Percentiles rank a stretch among this genome's conserved stretches.
Conservation (phyloP, 2,329 filamentous ascomycete species). For the Botrytis medusae region DNA sequence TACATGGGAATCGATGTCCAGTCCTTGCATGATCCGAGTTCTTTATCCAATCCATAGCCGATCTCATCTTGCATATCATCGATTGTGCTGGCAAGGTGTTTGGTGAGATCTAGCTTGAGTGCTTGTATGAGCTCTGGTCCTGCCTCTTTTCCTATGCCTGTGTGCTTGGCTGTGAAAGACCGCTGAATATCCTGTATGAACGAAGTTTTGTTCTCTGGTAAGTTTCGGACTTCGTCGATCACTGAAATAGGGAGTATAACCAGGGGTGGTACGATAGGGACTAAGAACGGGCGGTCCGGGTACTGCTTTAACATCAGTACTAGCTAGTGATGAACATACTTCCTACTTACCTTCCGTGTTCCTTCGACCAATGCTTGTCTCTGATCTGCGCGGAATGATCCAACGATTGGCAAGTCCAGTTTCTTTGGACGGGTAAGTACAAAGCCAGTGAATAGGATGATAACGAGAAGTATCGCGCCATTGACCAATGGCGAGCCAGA, state of each 20-base stretch:
- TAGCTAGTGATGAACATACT: constrained; percentile 7
- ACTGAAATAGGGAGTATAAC: constrained; percentile 33
- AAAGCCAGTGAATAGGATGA: constrained; percentile 6
- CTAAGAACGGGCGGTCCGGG: constrained; percentile 4
- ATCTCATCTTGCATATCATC: constrained; percentile 34
- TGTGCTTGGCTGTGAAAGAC: constrained; percentile 28
- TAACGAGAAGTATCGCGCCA: constrained; percentile 4
- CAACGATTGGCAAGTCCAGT: constrained; percentile 6
- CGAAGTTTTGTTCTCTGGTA: constrained; percentile 32
- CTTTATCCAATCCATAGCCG: constrained; percentile 27
- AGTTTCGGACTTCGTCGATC: constrained; percentile 31
- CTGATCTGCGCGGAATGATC: constrained; percentile 1
- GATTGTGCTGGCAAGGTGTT: constrained; percentile 28
- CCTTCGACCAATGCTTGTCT: constrained; percentile 6
- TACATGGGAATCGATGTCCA: constrained; percentile 40
- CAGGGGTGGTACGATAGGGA: constrained; percentile 20
- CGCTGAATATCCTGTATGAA: constrained; percentile 28
- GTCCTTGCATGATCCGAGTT: constrained; percentile 25
- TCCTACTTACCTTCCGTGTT: constrained; percentile 6
- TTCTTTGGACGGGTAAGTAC: constrained; percentile 6
- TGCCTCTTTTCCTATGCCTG: constrained; percentile 28
- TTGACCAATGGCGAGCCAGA: constrained; percentile 5
- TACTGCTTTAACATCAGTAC: constrained; percentile 7
- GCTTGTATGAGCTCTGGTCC: constrained; percentile 12
- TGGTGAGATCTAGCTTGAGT: constrained; percentile 33